phyloP scores from a whole-genome alignment of 352 stramenopile species.

The Phytophthora syringae region DNA sequence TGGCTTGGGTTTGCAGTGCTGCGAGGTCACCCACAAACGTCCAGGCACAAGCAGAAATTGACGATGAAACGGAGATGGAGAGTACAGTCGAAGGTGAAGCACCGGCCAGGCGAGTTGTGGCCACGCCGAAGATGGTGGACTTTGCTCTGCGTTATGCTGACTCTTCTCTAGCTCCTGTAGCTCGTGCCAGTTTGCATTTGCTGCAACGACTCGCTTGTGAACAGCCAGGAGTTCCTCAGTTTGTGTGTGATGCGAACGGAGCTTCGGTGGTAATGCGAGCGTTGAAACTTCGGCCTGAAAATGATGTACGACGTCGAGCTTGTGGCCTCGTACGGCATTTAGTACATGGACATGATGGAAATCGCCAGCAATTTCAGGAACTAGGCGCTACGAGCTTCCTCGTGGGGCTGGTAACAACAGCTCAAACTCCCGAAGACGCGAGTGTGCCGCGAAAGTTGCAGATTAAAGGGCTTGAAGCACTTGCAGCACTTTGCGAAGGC shows the following conservation, averaged over 20 bases:
- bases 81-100: slow-evolving; percentile 25
- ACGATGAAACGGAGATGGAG: slow-evolving; percentile 24
- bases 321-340: slow-evolving; percentile 62
- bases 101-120: slow-evolving; percentile 46
- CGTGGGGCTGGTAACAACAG: slow-evolving; percentile 30
- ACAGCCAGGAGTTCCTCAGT: slow-evolving; percentile 40
- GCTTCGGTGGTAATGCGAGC: slow-evolving; percentile 55
- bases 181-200: slow-evolving; percentile 56
- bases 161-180: slow-evolving; percentile 36
- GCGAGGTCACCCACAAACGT: slow-evolving; percentile 19
- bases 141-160: slow-evolving; percentile 52
- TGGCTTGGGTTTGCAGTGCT: slow-evolving; percentile 62
- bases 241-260: slow-evolving; percentile 45
- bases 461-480: slow-evolving; percentile 56
- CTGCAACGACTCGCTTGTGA: slow-evolving; percentile 57
- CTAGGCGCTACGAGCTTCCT: slow-evolving; percentile 53
- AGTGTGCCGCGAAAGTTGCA: slow-evolving; percentile 37
- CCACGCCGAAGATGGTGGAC: slow-evolving; percentile 58
- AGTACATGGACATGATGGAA: slow-evolving; percentile 51
- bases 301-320: slow-evolving; percentile 35
- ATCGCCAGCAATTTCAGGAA: slow-evolving; percentile 58
- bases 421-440: background rate
- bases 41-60: slow-evolving; percentile 32
- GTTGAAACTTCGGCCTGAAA: slow-evolving; percentile 35
- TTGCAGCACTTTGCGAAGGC: slow-evolving; percentile 59